Evolutionary conservation across 306 rosid species (phyloP), one percentile per base, ranked within the genome.

Genomic region (Mucuna pruriens): DNA sequence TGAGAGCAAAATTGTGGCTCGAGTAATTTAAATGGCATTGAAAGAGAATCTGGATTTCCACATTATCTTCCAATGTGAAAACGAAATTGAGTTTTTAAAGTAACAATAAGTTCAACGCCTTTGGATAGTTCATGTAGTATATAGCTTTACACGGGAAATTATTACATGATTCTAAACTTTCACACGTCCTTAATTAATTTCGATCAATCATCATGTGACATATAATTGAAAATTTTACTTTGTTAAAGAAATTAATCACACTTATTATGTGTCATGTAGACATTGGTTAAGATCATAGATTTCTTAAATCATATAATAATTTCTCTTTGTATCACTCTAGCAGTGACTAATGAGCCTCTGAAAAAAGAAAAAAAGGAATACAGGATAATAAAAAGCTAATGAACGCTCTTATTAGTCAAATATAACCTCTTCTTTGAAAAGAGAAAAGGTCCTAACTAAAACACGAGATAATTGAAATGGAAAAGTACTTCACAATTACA

Each of bases 401-500:
- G 31, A 52, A 51, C 19, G 31, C 31, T 5, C 26, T 70, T 70
- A 3, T 46, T n/a, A n/a, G n/a, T n/a, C n/a, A n/a, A 45, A 70
- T 70, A 7, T 20, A 39, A 67, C 33, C 6, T 17, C 60, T 40
- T 22, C 6, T 57, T 22, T 25, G 16, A 3, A 26, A 60, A 29
- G 26, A 25, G 39, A 26, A 71, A 26, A 70, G 23, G 57, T 23
- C n/a, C n/a, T n/a, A n/a, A n/a, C n/a, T n/a, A n/a, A n/a, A 31
- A 46, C 62, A 33, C 31, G 9, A 15, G 9, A 15, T 9, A 44
- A 33, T 46, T 48, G 39, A 77, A 75, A 23, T 34, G 16, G 2
- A 33, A 49, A 46, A 55, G 5, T 73, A 66, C 57, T 51, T 64
- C 67, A 64, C 31, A 26, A 51, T 52, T 64, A 64, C 19, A 81